A percentile compares a stretch with the other conserved stretches of the same genome.
These are phyloP conservation scores for Aspergillus versicolor DNA, from an alignment of 2,329 filamentous ascomycete genomes.

Conservation along the genomic window DNA sequence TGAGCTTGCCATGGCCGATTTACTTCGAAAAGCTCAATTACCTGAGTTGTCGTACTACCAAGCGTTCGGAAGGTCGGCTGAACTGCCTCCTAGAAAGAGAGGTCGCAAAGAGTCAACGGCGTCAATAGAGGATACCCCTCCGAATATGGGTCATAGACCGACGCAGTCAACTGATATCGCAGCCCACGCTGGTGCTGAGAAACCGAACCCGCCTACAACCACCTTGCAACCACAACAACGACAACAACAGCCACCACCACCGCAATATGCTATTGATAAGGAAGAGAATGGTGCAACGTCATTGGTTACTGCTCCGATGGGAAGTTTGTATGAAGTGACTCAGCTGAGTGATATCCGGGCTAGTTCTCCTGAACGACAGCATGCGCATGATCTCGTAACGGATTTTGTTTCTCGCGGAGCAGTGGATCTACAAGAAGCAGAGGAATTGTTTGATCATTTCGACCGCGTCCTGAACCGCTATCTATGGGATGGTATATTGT, in stretches of 20 bases:
- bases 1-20: constrained; percentile 39
- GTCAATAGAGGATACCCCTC: constrained; percentile 31
- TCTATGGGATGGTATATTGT: constrained; percentile 45
- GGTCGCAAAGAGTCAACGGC: constrained; percentile 34
- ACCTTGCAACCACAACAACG: constrained; percentile 26
- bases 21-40: constrained; percentile 37
- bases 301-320: constrained; percentile 45
- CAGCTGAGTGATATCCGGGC: constrained; percentile 40
- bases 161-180: constrained; percentile 17
- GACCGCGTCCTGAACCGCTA: constrained; percentile 43
- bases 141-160: constrained; percentile 18
- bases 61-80: constrained; percentile 27
- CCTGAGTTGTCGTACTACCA: constrained; percentile 42
- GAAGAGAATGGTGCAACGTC: constrained; percentile 38
- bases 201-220: constrained; percentile 21
- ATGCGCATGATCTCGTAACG: constrained; percentile 37
- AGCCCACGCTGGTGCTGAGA: constrained; percentile 12
- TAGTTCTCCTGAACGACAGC: constrained; percentile 31
- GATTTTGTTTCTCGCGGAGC: constrained; percentile 54
- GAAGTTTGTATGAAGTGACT: constrained; percentile 51
- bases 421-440: constrained; percentile 44
- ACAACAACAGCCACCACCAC: background rate
- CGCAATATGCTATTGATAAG: constrained; percentile 36
- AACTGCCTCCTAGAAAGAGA: constrained; percentile 30
- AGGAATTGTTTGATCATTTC: constrained; percentile 43